phyloP scores from a whole-genome alignment of 1,139 yeast genomes.

The Yamadazyma spencermartinsiae region DNA sequence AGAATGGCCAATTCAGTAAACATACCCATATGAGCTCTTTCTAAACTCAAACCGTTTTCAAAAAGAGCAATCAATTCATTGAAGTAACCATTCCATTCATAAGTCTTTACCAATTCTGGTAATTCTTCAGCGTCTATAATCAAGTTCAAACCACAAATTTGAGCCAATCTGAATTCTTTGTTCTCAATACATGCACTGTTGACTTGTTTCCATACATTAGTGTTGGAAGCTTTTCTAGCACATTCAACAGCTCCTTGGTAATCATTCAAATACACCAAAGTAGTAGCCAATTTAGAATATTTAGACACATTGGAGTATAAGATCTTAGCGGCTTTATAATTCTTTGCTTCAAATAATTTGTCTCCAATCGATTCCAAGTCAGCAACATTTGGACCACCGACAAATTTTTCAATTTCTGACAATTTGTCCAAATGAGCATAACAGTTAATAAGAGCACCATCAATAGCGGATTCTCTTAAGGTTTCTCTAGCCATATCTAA shows the following conservation, averaged over 20 bases:
- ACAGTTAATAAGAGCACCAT: conserved; percentile 85
- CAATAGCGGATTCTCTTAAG: conserved; percentile 87
- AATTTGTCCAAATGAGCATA: conserved; percentile 79
- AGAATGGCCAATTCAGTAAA: conserved; percentile 92
- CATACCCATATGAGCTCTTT: conserved; percentile 99
- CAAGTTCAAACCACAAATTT: conserved; percentile 96
- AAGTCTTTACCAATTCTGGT: conserved; percentile 82
- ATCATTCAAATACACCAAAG: conserved; percentile 87
- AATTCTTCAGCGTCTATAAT: conserved; percentile 97
- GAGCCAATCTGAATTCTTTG: conserved; percentile 94
- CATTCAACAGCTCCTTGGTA: conserved; percentile 98
- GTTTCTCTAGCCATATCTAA: conserved; percentile 93
- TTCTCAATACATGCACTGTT: conserved; percentile 95
- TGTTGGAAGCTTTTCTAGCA: conserved; percentile 96
- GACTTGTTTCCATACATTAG: conserved; percentile 95
- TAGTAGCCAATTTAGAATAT: conserved; percentile 93
- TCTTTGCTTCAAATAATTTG: conserved; percentile 74
- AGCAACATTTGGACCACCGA: conserved; percentile 89
- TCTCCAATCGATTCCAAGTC: conserved; percentile 92
- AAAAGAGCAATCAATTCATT: conserved; percentile 87
- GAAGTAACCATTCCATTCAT: conserved; percentile 89
- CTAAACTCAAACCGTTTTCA: conserved; percentile 94
- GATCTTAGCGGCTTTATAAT: conserved; percentile 91
- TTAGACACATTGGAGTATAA: conserved; percentile 85
- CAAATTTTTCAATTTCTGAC: conserved; percentile 79